Evolutionary conservation across 1,139 yeast genomes (phyloP).

Genomic region (Kurtzmaniella quercitrusa): DNA sequence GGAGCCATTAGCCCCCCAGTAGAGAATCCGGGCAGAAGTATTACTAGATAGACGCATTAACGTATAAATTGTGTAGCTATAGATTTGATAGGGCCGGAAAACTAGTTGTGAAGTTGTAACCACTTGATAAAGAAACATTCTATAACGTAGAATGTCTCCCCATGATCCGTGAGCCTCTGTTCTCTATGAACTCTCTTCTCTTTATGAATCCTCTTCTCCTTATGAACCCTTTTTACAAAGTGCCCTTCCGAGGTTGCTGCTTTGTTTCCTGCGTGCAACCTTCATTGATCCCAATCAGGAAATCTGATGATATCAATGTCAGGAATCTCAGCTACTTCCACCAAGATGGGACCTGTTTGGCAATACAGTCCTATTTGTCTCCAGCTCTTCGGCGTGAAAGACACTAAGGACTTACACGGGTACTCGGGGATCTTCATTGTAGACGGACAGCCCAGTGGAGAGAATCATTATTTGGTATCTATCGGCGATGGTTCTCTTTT

Average conservation of each 20-base stretch:
- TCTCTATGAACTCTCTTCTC: no score
- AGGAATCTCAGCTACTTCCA: no score
- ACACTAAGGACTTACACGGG: slow-evolving; percentile 14
- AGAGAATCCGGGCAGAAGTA: neutral
- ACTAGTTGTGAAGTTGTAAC: neutral
- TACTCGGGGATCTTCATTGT: slow-evolving; percentile 25
- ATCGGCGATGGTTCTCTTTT: slow-evolving; percentile 14
- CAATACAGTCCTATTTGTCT: slow-evolving; percentile 23
- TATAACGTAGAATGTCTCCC: no score
- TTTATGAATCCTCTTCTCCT: no score
- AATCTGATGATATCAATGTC: no score
- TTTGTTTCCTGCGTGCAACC: neutral
- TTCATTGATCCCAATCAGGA: neutral
- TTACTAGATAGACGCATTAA: neutral
- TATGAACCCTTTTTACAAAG: no score
- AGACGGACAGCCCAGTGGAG: slow-evolving; percentile 10
- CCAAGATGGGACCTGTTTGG: slow-evolving; percentile 12
- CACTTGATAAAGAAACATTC: neutral
- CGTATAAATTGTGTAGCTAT: neutral
- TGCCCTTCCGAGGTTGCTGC: no score
- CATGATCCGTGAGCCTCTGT: no score
- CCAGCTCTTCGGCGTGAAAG: slow-evolving; percentile 13
- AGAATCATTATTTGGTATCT: slow-evolving; percentile 15
- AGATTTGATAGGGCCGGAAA: no score
- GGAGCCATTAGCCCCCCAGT: neutral